Evolutionary conservation across 805 yeast species (phyloP), one percentile per base, ranked within the genome.

Genomic region (Myxozyma monticola): DNA sequence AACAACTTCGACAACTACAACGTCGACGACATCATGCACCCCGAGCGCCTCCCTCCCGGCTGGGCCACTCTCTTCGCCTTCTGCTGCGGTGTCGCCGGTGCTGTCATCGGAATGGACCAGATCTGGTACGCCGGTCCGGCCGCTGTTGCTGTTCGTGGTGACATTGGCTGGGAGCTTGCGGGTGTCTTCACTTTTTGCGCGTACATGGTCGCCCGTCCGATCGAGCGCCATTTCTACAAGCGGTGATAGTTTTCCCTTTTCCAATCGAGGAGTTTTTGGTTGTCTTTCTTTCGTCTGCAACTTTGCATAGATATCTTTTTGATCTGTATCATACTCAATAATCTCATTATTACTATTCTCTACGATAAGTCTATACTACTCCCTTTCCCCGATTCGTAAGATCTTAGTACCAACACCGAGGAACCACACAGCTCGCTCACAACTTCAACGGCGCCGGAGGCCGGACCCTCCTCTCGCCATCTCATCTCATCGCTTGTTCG

Each of bases 61-160:
- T 60, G 69, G 44, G 95, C 96, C 1, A 95, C 95, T 56, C 68
- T 79, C 15, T 68, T 81, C 59, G 96, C 86, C 2, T 82, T 45
- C 43, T 37, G 43, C 38, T 29, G 37, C 37, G 49, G 49, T 37
- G 42, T 89, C 74, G 77, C 86, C 68, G 96, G 96, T 68, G 87
- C 83, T 33, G 95, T 81, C 9, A 50, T 87, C 41, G 96, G 97
- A 60, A 88, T 90, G 95, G 74, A 76, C 65, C 96, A 88, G 72
- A 77, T 78, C 3, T 90, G 95, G 88, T 90, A 83, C 74, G 66
- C 66, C 15, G 96, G 96, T 62, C 84, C 78, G 38, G 62, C 87
- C 60, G 89, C 81, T 35, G 65, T 63, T 31, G 68, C 64, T 10
- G 65, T 43, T 56, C 95, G 95, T 61, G 96, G 91, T 54, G 96